phyloP scores from a whole-genome alignment of 2,329 filamentous ascomycete species.

The Aspergillus fructus region DNA sequence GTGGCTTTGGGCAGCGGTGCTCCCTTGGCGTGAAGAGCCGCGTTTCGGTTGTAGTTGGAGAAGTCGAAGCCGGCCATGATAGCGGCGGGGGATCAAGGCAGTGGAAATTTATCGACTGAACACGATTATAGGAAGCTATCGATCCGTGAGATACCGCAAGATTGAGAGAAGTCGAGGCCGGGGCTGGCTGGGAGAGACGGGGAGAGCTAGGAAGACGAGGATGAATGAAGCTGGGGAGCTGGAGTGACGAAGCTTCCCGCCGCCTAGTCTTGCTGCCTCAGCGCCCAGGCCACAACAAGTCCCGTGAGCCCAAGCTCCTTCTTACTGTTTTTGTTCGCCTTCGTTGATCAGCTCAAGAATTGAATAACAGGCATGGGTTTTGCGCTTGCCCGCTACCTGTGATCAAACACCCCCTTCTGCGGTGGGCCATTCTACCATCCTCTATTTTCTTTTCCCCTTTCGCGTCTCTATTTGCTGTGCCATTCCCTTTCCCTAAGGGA shows the following conservation, averaged over 20 bases:
- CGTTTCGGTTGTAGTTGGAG: slow-evolving; percentile 99
- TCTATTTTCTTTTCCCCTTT: neutral
- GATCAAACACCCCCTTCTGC: slow-evolving; percentile 1
- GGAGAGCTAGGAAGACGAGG: neutral
- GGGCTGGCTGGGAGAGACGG: neutral
- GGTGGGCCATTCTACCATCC: slow-evolving; percentile 2
- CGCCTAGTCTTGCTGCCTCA: slow-evolving; percentile 32
- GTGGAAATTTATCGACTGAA: slow-evolving; percentile 17
- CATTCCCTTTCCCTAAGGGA: slow-evolving; percentile 25
- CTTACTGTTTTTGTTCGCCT: slow-evolving; percentile 22
- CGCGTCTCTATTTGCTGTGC: slow-evolving; percentile 10
- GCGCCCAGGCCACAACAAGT: slow-evolving; percentile 14
- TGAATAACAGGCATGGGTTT: neutral
- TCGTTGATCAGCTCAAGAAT: neutral
- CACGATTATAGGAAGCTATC: neutral
- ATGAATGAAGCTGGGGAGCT: slow-evolving; percentile 29
- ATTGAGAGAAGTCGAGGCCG: neutral
- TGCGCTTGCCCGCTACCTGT: neutral
- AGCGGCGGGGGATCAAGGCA: slow-evolving; percentile 26
- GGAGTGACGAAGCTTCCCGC: slow-evolving; percentile 45
- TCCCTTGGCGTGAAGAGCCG: slow-evolving; percentile 88
- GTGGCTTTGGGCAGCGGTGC: slow-evolving; percentile 96
- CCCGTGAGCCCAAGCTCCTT: slow-evolving; percentile 13
- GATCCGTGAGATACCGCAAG: neutral
- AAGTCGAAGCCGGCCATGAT: slow-evolving; percentile 98